These are phyloP conservation scores for Chrysoporthe deuterocubensis DNA, from an alignment of 2,329 filamentous ascomycete genomes.

Conservation along the genomic window DNA sequence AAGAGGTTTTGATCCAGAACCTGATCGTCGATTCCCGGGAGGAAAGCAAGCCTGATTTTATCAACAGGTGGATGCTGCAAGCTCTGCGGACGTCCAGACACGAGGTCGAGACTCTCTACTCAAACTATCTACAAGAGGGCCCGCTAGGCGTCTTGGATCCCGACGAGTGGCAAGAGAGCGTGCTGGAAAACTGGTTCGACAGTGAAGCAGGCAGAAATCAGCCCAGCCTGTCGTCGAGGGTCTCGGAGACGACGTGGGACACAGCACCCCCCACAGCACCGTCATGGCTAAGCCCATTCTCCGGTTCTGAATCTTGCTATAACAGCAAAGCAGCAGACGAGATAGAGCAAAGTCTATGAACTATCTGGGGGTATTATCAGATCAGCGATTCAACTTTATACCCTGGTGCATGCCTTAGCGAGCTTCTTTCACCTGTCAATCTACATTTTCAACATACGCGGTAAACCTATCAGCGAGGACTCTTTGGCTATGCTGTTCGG, in stretches of 20 bases:
- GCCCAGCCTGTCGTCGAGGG: background rate
- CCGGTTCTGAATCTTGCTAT: background rate
- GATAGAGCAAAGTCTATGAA: too few species aligned
- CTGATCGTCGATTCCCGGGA: background rate
- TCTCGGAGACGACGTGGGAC: background rate
- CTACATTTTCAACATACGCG: background rate
- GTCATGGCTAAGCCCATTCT: background rate
- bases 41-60: background rate
- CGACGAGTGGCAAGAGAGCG: background rate
- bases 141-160: background rate
- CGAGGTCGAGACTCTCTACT: background rate
- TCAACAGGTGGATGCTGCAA: slow-evolving; percentile 1
- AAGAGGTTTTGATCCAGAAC: background rate
- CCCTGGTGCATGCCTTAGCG: background rate
- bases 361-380: too few species aligned
- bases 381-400: too few species aligned
- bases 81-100: background rate
- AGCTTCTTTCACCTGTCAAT: background rate
- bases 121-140: background rate
- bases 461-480: background rate
- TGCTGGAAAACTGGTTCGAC: background rate
- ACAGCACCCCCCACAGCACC: background rate
- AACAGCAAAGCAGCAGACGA: background rate
- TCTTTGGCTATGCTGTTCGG: background rate
- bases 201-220: background rate